These are phyloP conservation scores for Conticribra weissflogii DNA, from an alignment of 108 stramenopile genomes.

Conservation along the genomic window DNA sequence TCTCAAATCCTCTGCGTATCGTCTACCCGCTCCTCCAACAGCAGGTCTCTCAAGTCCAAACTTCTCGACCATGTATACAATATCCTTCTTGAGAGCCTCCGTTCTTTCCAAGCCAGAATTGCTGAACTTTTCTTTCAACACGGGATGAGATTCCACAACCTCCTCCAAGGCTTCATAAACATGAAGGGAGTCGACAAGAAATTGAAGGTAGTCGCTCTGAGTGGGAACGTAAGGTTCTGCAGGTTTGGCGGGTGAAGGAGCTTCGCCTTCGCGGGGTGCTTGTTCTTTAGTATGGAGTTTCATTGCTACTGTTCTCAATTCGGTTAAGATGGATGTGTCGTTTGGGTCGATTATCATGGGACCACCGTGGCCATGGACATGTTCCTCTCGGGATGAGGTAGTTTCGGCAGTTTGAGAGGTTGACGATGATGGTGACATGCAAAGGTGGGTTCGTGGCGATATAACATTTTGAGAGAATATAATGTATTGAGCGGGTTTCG, in stretches of 20 bases:
- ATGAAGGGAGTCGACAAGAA: slow-evolving; percentile 80
- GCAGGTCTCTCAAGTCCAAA: slow-evolving; percentile 54
- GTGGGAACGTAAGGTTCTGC: slow-evolving; percentile 65
- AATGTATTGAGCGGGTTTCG: not conserved
- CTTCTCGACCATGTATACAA: slow-evolving; percentile 80
- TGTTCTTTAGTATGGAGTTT: slow-evolving; percentile 88
- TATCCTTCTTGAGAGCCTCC: slow-evolving; percentile 75
- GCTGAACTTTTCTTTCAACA: slow-evolving; percentile 60
- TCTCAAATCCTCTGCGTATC: slow-evolving; percentile 65
- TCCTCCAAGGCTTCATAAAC: slow-evolving; percentile 88
- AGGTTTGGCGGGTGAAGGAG: slow-evolving; percentile 43
- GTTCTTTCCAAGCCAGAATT: slow-evolving; percentile 89
- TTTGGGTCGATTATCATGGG: not conserved
- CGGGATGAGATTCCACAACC: slow-evolving; percentile 56
- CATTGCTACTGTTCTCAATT: slow-evolving; percentile 92
- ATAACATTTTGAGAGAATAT: not conserved
- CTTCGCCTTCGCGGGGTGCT: slow-evolving; percentile 89
- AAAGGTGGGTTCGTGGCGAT: not conserved
- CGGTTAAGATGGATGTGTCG: slow-evolving; percentile 38
- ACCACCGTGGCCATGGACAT: not conserved
- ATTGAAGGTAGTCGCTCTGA: slow-evolving; percentile 73
- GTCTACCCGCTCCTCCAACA: slow-evolving; percentile 57
- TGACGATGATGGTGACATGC: slow-evolving; percentile 26
- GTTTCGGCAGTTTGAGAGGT: slow-evolving; percentile 6
- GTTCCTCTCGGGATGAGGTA: not conserved